Conservation (phyloP, 2,329 filamentous ascomycete genomes). For the Aspergillus sp. region DNA sequence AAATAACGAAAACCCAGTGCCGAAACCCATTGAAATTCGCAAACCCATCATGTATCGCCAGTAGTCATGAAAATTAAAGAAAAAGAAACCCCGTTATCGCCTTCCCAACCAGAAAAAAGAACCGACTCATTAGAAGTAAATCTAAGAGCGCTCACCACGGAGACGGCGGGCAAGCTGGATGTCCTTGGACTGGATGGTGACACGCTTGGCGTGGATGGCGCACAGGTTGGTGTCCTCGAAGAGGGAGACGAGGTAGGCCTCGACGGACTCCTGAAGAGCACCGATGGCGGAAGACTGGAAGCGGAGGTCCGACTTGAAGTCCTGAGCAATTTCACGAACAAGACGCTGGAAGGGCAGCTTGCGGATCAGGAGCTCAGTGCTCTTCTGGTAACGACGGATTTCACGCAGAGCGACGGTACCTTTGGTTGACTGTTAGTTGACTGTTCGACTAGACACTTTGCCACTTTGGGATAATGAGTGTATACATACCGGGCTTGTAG, state of each 20-base stretch:
- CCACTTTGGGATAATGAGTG: background rate
- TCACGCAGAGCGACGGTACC: slow-evolving; percentile 96
- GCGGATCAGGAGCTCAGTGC: slow-evolving; percentile 90
- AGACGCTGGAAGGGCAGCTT: slow-evolving; percentile 98
- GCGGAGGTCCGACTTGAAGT: slow-evolving; percentile 92
- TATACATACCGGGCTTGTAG: slow-evolving; percentile 71
- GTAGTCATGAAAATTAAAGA: slow-evolving; percentile 39
- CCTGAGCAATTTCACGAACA: slow-evolving; percentile 93
- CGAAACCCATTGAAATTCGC: slow-evolving; percentile 38
- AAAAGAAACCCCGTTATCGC: slow-evolving; percentile 44
- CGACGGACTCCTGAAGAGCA: slow-evolving; percentile 96
- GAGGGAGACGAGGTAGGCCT: slow-evolving; percentile 96
- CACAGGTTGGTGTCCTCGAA: slow-evolving; percentile 99
- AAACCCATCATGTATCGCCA: slow-evolving; percentile 49
- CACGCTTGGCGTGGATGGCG: slow-evolving; percentile 98
- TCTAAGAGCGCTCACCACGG: slow-evolving; percentile 86
- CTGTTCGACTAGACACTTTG: background rate
- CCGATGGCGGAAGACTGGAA: slow-evolving; percentile 99
- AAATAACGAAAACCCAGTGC: slow-evolving; percentile 41
- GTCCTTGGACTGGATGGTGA: slow-evolving; percentile 92
- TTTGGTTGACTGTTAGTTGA: slow-evolving; percentile 33
- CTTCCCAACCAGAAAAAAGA: slow-evolving; percentile 40
- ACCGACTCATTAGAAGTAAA: slow-evolving; percentile 30
- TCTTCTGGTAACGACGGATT: slow-evolving; percentile 98
- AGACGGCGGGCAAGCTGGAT: slow-evolving; percentile 96